Evolutionary conservation across 257 asterid species (phyloP), one percentile per base, ranked within the genome.

Genomic region (Solanum paucissectum): DNA sequence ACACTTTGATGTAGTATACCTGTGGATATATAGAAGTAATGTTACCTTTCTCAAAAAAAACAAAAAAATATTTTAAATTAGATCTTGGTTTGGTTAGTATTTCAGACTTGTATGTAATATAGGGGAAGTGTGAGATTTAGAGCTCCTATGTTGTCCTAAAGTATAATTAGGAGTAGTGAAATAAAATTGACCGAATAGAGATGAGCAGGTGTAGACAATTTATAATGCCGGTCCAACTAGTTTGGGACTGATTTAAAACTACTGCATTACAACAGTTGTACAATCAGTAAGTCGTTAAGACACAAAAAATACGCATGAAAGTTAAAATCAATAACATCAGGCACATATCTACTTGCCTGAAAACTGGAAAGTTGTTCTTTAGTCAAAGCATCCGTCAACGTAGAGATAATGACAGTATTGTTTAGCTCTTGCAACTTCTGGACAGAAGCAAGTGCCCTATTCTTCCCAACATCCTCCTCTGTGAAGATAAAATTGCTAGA

Each of bases 341-440:
- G 37, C 69, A 82, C 20, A 81, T 29, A 9, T 81, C 20, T 82
- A 46, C 86, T 90, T 73, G 94, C 99, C 98, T 95, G 98, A 87
- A 93, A 96, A 84, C 90, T 89, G 52, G 98, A 91, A 71, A 96
- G 96, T 33, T 94, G 93, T 87, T 94, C 98, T 87, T 88, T 94
- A 34, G 93, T 90, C 93, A 96, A 88, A 87, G 94, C 93, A 64
- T 94, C 89, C 37, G 98, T 92, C 93, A 95, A 60, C 72, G 98
- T 91, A 5, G 97, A 91, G 91, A 96, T 87, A 36, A 93, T 88
- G 86, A 96, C 99, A 37, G 98, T 96, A 94, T 92, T 96, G 87
- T 96, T 96, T 83, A 96, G 96, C 89, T 96, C 99, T 90, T 96
- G 98, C 82, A 96, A 91, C 91, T 96, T 96, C 87, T 92, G 99